Percentiles rank a stretch among this genome's conserved stretches.
These are phyloP conservation scores for Gautieria morchelliformis DNA, from an alignment of 768 basidiomycete species.

Conservation along the genomic window DNA sequence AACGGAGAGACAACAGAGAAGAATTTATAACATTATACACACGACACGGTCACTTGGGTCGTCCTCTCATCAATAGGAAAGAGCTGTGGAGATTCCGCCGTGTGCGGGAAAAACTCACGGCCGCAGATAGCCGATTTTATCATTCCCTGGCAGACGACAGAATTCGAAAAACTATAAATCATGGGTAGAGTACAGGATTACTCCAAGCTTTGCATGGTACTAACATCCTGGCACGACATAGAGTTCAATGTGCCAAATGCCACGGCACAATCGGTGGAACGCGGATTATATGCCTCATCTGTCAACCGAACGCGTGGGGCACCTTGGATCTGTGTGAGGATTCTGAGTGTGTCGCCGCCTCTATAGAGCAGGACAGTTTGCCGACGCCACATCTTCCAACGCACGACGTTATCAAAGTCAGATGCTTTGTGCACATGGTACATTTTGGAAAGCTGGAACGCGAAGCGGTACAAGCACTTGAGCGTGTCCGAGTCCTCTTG, in stretches of 20 bases:
- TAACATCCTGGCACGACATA: not conserved
- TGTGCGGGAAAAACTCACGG: not conserved
- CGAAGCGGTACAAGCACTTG: not conserved
- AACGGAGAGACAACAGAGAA: not conserved
- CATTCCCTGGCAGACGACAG: not conserved
- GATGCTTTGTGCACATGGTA: not conserved
- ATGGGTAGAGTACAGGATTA: not conserved
- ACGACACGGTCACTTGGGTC: not conserved
- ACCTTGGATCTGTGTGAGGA: conserved; percentile 24
- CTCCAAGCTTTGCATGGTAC: not conserved
- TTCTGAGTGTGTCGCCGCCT: conserved; percentile 15
- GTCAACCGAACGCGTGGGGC: conserved; percentile 12
- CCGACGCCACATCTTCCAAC: conserved; percentile 18
- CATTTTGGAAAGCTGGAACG: not conserved
- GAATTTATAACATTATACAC: not conserved
- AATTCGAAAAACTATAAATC: not conserved
- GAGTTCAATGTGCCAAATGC: conserved; percentile 19
- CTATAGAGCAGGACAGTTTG: conserved; percentile 13
- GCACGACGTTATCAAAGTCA: conserved; percentile 14
- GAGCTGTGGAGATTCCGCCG: not conserved
- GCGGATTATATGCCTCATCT: conserved; percentile 24
- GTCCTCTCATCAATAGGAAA: not conserved
- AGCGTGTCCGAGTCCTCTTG: not conserved
- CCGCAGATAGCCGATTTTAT: conserved; percentile 1
- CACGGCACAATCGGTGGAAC: conserved; percentile 18